These are phyloP conservation scores for Metschnikowia continentalis DNA, from an alignment of 805 yeast genomes.

Conservation along the genomic window DNA sequence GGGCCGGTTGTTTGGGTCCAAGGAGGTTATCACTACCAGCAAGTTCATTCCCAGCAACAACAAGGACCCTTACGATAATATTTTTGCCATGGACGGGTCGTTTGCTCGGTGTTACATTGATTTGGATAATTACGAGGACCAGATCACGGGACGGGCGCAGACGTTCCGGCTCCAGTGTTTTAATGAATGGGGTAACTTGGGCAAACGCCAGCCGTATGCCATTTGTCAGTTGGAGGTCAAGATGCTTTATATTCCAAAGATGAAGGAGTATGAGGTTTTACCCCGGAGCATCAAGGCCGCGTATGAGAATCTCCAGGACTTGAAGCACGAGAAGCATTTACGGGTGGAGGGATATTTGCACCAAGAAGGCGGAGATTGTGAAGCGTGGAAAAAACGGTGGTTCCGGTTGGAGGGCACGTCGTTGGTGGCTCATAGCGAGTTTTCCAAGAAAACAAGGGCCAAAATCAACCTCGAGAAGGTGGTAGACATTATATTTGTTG, in stretches of 20 bases:
- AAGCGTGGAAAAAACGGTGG: conserved; percentile 65
- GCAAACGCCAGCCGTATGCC: conserved; percentile 44
- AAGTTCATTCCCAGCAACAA: conserved; percentile 50
- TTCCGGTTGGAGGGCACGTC: conserved; percentile 70
- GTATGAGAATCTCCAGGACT: conserved; percentile 30
- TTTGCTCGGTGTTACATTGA: conserved; percentile 75
- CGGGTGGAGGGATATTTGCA: conserved; percentile 64
- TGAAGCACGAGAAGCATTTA: conserved; percentile 23
- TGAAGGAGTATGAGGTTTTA: conserved; percentile 53
- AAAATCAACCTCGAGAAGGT: conserved; percentile 73
- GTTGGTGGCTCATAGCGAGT: conserved; percentile 72
- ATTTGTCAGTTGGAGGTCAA: conserved; percentile 66
- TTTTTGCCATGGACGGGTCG: conserved; percentile 82
- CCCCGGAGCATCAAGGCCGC: conserved; percentile 64
- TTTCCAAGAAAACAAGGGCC: conserved; percentile 64
- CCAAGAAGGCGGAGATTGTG: conserved; percentile 92
- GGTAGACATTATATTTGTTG: conserved; percentile 45
- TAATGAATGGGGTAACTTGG: conserved; percentile 68
- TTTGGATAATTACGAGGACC: conserved; percentile 54
- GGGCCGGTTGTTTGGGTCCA: conserved; percentile 46
- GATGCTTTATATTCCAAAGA: conserved; percentile 66
- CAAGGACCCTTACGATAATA: conserved; percentile 56
- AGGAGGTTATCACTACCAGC: conserved; percentile 45
- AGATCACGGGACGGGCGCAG: conserved; percentile 50
- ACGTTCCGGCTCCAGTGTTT: conserved; percentile 57